Base-by-base conservation (phyloP, 768 basidiomycete genomes). In the Lactarius hatsudake region DNA sequence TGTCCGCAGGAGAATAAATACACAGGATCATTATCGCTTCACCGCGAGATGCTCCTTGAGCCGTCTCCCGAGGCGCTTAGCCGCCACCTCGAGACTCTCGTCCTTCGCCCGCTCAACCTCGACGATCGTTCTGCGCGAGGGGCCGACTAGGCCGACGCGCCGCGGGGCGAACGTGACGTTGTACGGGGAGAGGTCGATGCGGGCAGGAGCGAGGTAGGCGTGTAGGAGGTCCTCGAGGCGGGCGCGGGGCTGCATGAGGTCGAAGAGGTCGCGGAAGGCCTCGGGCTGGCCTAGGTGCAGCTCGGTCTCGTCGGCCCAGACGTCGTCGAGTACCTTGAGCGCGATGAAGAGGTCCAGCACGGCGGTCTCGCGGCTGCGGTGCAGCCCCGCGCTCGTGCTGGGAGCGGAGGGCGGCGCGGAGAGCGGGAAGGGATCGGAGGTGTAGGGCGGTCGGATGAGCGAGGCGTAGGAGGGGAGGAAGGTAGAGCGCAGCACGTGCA, bases 311-410 rank as follows among this genome's bases (percentile, higher is more conserved):
- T 93, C 91, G 48, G 81, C 78, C 81, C 88, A 87, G 54, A 93
- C 82, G 76, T 94, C 93, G 73, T 93, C 88, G 26, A 84, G 86
- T 61, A 90, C 88, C 76, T 90, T 90, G 72, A 94, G 83, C 3
- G 86, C 85, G 58, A 94, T 89, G 80, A 90, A 93, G 65, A 82
- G 81, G 78, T 94, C 93, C 26, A 94, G 83, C 20, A 89, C 82
- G 63, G 78, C 76, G 0, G 91, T 91, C 74, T 94, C 92, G 68
- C 91, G 86, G 72, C 93, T 91, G 40, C 83, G 58, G 36, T 83
- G 80, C 26, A 79, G 77, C 6, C 85, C 48, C n/a, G 59, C 62
- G 43, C 61, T 59, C 13, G 68, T 34, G 54, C 74, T 71, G 40
- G 71, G 45, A 18, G 72, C 40, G 2, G 56, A 56, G 36, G 38